phyloP scores from a whole-genome alignment of 1,284 basidiomycete genomes.

The Microbotryomycetes sp. region DNA sequence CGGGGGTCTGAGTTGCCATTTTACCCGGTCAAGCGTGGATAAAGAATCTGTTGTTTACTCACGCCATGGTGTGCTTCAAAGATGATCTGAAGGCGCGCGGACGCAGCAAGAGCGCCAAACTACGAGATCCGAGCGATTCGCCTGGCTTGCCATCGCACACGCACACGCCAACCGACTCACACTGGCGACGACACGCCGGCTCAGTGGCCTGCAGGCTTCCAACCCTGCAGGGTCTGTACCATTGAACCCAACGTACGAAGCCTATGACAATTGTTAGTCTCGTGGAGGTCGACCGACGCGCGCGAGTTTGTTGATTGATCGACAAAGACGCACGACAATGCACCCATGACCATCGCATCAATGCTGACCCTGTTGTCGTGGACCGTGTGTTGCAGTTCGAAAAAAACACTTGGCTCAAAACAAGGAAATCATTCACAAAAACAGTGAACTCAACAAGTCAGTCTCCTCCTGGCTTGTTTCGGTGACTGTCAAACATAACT shows the following conservation, averaged over 20 bases:
- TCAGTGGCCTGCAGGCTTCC: slow-evolving; percentile 10
- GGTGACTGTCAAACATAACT: not conserved
- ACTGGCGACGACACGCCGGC: not conserved
- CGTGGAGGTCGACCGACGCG: not conserved
- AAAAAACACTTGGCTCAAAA: slow-evolving; percentile 38
- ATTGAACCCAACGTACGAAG: slow-evolving; percentile 21
- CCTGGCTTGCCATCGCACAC: not conserved
- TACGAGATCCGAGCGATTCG: not conserved
- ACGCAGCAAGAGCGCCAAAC: not conserved
- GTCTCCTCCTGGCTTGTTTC: not conserved
- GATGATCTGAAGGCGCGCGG: not conserved
- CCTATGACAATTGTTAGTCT: slow-evolving; percentile 28
- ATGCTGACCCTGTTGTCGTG: not conserved
- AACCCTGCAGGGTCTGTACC: not conserved
- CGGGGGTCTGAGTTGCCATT: not conserved
- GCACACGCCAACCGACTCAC: not conserved
- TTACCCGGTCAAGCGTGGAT: not conserved
- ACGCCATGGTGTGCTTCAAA: not conserved
- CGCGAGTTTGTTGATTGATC: not conserved
- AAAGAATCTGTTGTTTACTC: not conserved
- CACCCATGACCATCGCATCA: not conserved
- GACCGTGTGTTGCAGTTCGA: slow-evolving; percentile 20
- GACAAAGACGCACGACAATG: not conserved
- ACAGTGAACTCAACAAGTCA: slow-evolving; percentile 34
- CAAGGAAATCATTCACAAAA: slow-evolving; percentile 39